These are phyloP conservation scores for Candida coquimbonensis DNA, from an alignment of 805 yeast species.

Conservation along the genomic window DNA sequence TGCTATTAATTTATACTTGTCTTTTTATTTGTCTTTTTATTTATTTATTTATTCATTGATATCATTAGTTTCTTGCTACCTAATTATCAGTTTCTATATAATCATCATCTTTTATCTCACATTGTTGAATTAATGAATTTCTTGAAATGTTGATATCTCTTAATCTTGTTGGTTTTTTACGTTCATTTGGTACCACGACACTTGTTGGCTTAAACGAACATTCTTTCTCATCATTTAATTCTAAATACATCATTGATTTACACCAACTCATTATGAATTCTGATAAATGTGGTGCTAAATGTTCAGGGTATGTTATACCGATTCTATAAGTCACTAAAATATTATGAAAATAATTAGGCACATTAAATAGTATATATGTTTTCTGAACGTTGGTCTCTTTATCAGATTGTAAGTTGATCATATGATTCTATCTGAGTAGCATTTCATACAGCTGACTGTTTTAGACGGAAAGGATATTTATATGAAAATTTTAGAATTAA, in stretches of 20 bases:
- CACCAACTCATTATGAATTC: constrained; percentile 67
- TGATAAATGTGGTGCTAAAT: constrained; percentile 50
- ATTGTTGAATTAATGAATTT: constrained; percentile 33
- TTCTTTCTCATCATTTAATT: constrained; percentile 84
- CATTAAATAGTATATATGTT: constrained; percentile 5
- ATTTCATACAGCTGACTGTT: too few relatives aligned
- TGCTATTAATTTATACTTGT: too few relatives aligned
- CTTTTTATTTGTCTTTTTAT: too few relatives aligned
- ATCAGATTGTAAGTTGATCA: too few relatives aligned
- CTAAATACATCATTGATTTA: constrained; percentile 53
- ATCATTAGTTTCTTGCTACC: too few relatives aligned
- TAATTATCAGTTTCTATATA: too few relatives aligned
- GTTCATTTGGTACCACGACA: constrained; percentile 35
- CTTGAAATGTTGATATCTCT: constrained; percentile 44
- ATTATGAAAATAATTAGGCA: too few relatives aligned
- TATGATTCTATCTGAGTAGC: too few relatives aligned
- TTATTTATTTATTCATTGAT: too few relatives aligned
- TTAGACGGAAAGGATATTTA: constrained; percentile 69
- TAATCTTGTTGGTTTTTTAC: constrained; percentile 35
- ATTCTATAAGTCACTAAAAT: constrained; percentile 35
- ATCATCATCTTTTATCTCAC: constrained; percentile 48
- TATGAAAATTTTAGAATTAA: constrained; percentile 49
- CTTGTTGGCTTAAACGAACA: constrained; percentile 56
- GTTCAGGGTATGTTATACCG: constrained; percentile 56
- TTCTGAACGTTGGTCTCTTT: too few relatives aligned